Evolutionary conservation across 106 monocot species (phyloP).

Genomic region (Acorus calamus): DNA sequence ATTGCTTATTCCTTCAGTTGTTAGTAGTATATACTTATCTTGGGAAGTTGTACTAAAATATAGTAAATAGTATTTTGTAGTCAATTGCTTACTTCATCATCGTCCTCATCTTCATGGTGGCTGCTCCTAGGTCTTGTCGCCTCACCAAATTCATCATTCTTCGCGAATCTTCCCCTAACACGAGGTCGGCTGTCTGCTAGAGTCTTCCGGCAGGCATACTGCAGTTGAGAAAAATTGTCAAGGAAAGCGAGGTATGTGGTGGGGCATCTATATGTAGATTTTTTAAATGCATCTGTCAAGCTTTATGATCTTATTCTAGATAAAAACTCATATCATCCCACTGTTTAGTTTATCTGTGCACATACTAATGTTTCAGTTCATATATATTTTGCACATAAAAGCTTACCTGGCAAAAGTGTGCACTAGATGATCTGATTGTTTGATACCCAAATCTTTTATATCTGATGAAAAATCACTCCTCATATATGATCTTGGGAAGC

Average conservation of each 20-base stretch:
- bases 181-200: conserved; percentile 78
- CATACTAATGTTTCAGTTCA: too few relatives aligned
- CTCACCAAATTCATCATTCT: conserved; percentile 70
- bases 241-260: too few relatives aligned
- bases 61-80: too few relatives aligned
- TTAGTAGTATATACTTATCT: background rate
- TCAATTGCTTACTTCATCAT: conserved; percentile 31
- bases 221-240: background rate
- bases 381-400: background rate
- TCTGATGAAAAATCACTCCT: too few relatives aligned
- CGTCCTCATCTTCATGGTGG: conserved; percentile 39
- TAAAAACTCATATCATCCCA: too few relatives aligned
- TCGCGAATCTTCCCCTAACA: conserved; percentile 77
- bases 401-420: background rate
- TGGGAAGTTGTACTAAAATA: background rate
- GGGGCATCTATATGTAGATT: background rate
- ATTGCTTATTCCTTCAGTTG: background rate
- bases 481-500: too few relatives aligned
- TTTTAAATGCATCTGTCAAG: background rate
- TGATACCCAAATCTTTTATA: background rate
- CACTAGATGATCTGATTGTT: background rate
- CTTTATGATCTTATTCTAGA: too few relatives aligned
- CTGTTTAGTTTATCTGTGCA: too few relatives aligned
- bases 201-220: conserved; percentile 88
- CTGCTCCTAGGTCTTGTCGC: conserved; percentile 14